A percentile compares a stretch with the other conserved stretches of the same genome.
Conservation (phyloP, 148 eudicot species). For the Rhododendron kiyosumense region DNA sequence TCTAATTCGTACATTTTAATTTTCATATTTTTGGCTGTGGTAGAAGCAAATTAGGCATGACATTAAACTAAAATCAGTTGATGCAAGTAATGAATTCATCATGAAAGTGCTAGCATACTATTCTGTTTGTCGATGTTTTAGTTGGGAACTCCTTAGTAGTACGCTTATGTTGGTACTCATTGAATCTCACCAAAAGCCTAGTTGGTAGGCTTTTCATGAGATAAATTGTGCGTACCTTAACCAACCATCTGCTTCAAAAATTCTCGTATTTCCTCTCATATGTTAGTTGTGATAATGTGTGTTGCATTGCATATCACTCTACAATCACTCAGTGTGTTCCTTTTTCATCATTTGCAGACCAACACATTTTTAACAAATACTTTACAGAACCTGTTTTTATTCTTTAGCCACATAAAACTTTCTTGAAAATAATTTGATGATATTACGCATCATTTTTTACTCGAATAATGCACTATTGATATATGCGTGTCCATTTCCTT, state of each 20-base stretch:
- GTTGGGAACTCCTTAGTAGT: not conserved
- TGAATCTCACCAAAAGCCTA: not conserved
- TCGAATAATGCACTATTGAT: not conserved
- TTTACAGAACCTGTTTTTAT: not conserved
- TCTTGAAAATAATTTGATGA: not conserved
- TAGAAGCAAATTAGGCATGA: not conserved
- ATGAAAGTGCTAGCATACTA: not conserved
- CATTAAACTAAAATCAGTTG: not conserved
- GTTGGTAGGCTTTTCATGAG: not conserved
- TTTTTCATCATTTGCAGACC: too few relatives aligned
- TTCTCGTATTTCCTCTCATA: not conserved
- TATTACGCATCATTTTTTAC: not conserved
- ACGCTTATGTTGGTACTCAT: not conserved
- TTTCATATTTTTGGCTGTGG: not conserved
- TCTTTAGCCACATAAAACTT: not conserved
- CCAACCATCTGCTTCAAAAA: not conserved
- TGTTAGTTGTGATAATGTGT: not conserved
- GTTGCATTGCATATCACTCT: not conserved
- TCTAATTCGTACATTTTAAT: not conserved
- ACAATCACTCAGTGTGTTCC: not conserved
- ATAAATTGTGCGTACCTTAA: not conserved
- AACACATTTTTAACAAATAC: too few relatives aligned
- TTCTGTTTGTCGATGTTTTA: not conserved
- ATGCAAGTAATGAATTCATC: not conserved
- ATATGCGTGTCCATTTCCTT: not conserved